Conservation (phyloP, 106 monocot genomes). For the Allium sativum region DNA sequence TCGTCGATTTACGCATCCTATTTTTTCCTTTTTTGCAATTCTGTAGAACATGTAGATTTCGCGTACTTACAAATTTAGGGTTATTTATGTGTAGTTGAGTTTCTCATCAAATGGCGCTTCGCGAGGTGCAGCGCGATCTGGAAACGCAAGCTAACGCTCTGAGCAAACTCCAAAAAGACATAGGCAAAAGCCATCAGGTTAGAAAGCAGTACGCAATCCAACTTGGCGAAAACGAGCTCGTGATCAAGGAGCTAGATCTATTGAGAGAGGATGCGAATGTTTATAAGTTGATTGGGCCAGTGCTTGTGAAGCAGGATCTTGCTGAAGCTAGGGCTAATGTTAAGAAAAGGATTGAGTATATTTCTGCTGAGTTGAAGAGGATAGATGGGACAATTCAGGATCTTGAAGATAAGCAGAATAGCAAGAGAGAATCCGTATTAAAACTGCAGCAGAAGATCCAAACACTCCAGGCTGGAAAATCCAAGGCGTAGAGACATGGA, state of each 20-base stretch:
- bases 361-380: slow-evolving; percentile 84
- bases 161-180: slow-evolving; percentile 90
- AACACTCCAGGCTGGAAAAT: no score
- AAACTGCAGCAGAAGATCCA: no score
- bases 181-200: slow-evolving; percentile 90
- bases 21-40: no score
- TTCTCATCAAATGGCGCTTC: slow-evolving; percentile 3
- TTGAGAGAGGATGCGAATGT: slow-evolving; percentile 64
- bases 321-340: slow-evolving; percentile 92
- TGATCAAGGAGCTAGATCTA: slow-evolving; percentile 83
- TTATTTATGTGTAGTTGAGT: no score
- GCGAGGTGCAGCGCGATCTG: slow-evolving; percentile 64
- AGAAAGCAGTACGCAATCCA: slow-evolving; percentile 96
- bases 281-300: slow-evolving; percentile 92
- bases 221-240: slow-evolving; percentile 96
- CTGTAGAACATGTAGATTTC: no score
- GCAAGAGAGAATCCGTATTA: slow-evolving; percentile 66
- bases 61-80: no score
- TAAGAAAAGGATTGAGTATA: slow-evolving; percentile 82
- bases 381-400: slow-evolving; percentile 64
- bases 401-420: slow-evolving; percentile 73
- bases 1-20: no score
- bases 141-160: slow-evolving; percentile 61
- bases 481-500: no score
- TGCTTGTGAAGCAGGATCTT: slow-evolving; percentile 89